Conservation (phyloP, 1,284 basidiomycete genomes). For the Amylostereum areolatum region DNA sequence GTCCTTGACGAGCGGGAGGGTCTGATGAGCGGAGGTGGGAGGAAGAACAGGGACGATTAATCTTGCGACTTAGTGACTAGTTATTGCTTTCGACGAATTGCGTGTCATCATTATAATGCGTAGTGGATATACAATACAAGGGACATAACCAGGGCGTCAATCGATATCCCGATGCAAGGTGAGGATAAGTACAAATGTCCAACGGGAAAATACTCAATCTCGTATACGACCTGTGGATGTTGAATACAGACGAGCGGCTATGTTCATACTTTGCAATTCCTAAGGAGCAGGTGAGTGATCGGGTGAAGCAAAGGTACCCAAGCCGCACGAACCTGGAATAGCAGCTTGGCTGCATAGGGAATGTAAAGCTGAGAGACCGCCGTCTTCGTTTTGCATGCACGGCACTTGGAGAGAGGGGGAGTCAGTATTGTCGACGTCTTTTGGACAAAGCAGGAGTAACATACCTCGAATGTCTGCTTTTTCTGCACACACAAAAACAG, state of each 20-base stretch:
- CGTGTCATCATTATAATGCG: conserved; percentile 33
- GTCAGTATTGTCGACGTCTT: conserved; percentile 11
- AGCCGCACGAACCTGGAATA: conserved; percentile 70
- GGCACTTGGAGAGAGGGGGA: conserved; percentile 43
- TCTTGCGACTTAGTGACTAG: not conserved
- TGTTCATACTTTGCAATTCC: conserved; percentile 91
- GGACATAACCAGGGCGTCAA: no score
- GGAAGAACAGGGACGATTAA: conserved; percentile 23
- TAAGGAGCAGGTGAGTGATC: conserved; percentile 21
- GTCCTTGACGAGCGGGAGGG: conserved; percentile 52
- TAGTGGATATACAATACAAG: conserved; percentile 40
- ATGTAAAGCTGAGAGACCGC: conserved; percentile 88
- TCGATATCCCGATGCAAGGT: conserved; percentile 8
- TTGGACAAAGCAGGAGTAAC: conserved; percentile 6
- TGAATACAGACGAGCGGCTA: conserved; percentile 78
- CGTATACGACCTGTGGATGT: conserved; percentile 78
- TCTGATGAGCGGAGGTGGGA: conserved; percentile 39
- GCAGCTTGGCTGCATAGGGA: conserved; percentile 86
- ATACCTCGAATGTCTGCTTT: conserved; percentile 79
- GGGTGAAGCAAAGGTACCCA: not conserved
- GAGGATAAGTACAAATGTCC: conserved; percentile 2
- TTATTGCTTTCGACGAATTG: conserved; percentile 6
- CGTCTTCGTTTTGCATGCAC: conserved; percentile 94
- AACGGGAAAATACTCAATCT: conserved; percentile 34
- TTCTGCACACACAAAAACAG: conserved; percentile 39